Conservation (phyloP, 768 basidiomycete genomes). For the Kwoniella pini region DNA sequence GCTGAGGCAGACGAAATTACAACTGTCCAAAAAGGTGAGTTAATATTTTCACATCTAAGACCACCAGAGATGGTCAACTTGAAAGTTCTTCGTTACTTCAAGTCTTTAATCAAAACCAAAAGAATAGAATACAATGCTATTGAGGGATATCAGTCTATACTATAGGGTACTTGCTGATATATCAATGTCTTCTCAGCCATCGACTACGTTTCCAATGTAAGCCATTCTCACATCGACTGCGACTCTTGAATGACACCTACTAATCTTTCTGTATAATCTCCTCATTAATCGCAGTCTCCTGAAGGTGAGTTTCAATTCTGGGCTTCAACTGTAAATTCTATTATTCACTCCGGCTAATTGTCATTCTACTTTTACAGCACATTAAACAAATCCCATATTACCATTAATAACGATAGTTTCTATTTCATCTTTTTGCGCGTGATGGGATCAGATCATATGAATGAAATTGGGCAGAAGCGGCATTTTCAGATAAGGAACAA, state of each 20-base stretch:
- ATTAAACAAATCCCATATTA: conserved; percentile 19
- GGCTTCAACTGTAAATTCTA: background rate
- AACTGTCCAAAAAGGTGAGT: conserved; percentile 83
- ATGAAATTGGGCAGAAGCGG: too few species aligned
- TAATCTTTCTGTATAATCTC: background rate
- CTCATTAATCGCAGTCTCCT: conserved; percentile 61
- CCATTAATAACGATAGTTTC: too few species aligned
- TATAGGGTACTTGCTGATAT: conserved; percentile 6
- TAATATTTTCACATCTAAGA: too few species aligned
- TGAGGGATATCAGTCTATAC: too few species aligned
- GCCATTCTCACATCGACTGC: conserved; percentile 4
- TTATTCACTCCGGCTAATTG: background rate
- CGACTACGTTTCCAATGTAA: conserved; percentile 79
- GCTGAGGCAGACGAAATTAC: conserved; percentile 92
- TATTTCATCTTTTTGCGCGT: too few species aligned
- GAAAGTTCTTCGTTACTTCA: too few species aligned
- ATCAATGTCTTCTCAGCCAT: conserved; percentile 64
- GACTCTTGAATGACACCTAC: background rate
- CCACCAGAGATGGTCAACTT: too few species aligned
- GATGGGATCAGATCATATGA: too few species aligned
- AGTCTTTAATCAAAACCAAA: too few species aligned
- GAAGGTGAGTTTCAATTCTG: conserved; percentile 62
- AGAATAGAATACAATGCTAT: too few species aligned
- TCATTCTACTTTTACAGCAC: conserved; percentile 25
- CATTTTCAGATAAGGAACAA: too few species aligned